Conservation (phyloP, 768 basidiomycete species). For the Pulveroboletus frians region DNA sequence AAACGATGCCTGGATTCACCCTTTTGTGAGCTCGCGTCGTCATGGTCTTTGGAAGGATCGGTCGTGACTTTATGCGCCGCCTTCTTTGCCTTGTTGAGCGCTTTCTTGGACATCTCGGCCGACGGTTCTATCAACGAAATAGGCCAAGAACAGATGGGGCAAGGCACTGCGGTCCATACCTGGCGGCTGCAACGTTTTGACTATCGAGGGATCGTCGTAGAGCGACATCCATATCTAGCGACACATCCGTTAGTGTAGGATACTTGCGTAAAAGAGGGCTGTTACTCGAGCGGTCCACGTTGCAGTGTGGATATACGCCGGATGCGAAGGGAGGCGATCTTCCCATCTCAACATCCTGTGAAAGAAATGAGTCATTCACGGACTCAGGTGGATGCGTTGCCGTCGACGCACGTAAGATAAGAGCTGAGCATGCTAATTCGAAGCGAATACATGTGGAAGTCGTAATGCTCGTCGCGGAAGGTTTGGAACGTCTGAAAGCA, state of each 20-base stretch:
- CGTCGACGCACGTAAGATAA: constrained; percentile 66
- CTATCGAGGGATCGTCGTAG: constrained; percentile 66
- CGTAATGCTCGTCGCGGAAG: constrained; percentile 93
- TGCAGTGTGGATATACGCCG: constrained; percentile 68
- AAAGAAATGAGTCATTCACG: background rate
- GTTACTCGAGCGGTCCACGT: constrained; percentile 63
- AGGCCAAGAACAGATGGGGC: constrained; percentile 19
- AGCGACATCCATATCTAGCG: constrained; percentile 68
- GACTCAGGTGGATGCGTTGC: background rate
- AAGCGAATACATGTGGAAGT: constrained; percentile 94
- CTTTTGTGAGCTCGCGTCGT: constrained; percentile 52
- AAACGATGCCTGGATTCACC: constrained; percentile 36
- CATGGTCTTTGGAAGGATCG: constrained; percentile 37
- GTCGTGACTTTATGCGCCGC: constrained; percentile 54
- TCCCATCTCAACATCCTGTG: constrained; percentile 77
- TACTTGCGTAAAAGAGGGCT: constrained; percentile 9
- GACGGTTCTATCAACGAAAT: constrained; percentile 11
- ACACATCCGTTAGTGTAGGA: constrained; percentile 9
- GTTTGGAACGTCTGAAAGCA: constrained; percentile 66
- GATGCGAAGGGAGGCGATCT: constrained; percentile 71
- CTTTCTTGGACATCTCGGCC: constrained; percentile 56
- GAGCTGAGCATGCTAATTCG: constrained; percentile 84
- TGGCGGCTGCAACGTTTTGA: constrained; percentile 34
- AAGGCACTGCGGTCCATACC: constrained; percentile 24
- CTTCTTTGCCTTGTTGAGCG: constrained; percentile 84